phyloP scores from a whole-genome alignment of 352 stramenopile species.

The Pythium periplocum region DNA sequence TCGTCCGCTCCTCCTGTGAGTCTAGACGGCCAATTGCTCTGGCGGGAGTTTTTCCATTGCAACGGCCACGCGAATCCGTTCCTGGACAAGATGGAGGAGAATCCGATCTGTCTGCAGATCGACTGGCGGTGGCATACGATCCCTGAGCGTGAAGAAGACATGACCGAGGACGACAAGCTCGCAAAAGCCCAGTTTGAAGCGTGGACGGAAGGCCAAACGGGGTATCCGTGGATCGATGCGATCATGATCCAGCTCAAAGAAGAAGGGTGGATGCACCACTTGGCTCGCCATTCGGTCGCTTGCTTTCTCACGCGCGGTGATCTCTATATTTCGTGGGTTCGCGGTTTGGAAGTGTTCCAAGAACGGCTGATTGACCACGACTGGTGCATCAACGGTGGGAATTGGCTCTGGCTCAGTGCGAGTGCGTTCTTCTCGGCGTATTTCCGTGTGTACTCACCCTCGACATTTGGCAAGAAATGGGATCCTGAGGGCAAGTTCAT shows the following conservation, averaged over 20 bases:
- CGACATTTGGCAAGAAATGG: constrained; percentile 95
- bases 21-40: constrained; percentile 93
- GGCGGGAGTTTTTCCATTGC: constrained; percentile 94
- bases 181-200: constrained; percentile 78
- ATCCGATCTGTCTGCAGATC: constrained; percentile 87
- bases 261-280: constrained; percentile 88
- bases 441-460: constrained; percentile 95
- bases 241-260: constrained; percentile 93
- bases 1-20: constrained; percentile 87
- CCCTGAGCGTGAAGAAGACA: constrained; percentile 45
- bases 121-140: constrained; percentile 86
- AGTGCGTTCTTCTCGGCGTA: constrained; percentile 97
- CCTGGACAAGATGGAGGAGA: constrained; percentile 95
- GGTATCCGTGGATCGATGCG: constrained; percentile 98
- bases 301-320: constrained; percentile 99
- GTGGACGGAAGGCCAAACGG: constrained; percentile 94
- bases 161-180: constrained; percentile 84
- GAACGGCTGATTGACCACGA: constrained; percentile 95
- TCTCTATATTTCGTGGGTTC: constrained; percentile 94
- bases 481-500: constrained; percentile 91
- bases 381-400: constrained; percentile 96
- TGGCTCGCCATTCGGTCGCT: constrained; percentile 93
- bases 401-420: constrained; percentile 96
- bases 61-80: constrained; percentile 73
- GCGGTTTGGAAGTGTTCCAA: constrained; percentile 90